Base-by-base conservation (phyloP, 2,329 filamentous ascomycete genomes). In the Claviceps arundinis region DNA sequence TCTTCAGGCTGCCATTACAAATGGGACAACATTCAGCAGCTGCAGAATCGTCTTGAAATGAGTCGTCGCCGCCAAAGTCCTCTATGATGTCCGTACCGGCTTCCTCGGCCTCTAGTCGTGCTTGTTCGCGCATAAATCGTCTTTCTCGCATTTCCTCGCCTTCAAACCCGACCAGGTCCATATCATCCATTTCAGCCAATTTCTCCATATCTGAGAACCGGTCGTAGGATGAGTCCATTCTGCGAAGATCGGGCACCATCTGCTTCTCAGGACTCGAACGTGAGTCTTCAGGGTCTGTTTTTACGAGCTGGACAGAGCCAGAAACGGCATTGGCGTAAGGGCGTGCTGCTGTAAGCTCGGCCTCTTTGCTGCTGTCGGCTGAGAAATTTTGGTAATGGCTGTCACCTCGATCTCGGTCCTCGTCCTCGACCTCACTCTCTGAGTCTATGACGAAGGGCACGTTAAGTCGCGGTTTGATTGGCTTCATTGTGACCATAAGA, bases 81-180 rank as follows among this genome's bases (percentile, higher is more conserved):
- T 70, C 68, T 14, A 57, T 53, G 4, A 65, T 67, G 22, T 68
- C 62, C 3, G 68, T 64, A 7, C 71, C 73, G 9, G 72, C 69
- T 54, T 80, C 79, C 57, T 81, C 75, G 3, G 76, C 77, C 57
- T 85, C 81, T 3, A 84, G 70, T 11, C 78, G 75, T 44, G 80
- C 80, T 64, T 93, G 87, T 62, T 88, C 84, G 60, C 83, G 80
- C 82, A 90, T 87, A 66, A 80, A 90, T 47, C 77, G 73, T 67
- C 80, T 78, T 60, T 82, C 81, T 47, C 80, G 70, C 56, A 76
- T 77, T 62, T 87, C 83, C 60, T 86, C 81, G 41, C 83, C 83
- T 59, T 76, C 76, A 38, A 74, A 70, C 1, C 67, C 64, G 46
- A 73, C 70, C 37, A 73, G 64, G 34, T 73, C 69, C 56, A 82